Base-by-base conservation (phyloP, 148 eudicot species). In the Rhododendron mucronatum region DNA sequence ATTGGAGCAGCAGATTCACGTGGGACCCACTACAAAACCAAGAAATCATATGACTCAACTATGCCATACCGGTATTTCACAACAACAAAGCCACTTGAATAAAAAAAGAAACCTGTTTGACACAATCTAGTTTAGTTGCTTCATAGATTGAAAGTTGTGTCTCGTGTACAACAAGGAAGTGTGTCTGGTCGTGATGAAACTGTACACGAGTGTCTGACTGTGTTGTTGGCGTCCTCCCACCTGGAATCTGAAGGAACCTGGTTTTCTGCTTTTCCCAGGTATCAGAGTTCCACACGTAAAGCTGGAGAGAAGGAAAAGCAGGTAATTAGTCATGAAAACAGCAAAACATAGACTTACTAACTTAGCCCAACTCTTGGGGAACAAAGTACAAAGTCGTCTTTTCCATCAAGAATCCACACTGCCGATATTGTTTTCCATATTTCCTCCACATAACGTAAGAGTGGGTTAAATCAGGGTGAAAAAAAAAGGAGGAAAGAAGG, bases 61-160 rank as follows among this genome's bases (percentile, higher is more conserved):
- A 51, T 4, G 51, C 37, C 15, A 83, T 12, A 78, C 41, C 8
- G n/a, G n/a, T 57, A 14, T n/a, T 55, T 39, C 26, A 73, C 80
- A 44, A 77, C n/a, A 15, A 44, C 37, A 63, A 76, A 73, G 18
- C 8, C 44, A 48, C 1, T 82, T 9, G 2, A 61, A 48, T 37
- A 55, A 84, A 82, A 81, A 61, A 30, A 76, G 80, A 48, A 82
- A 94, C 99, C 95, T 95, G 96, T 85, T 93, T 95, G 21, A 92
- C 90, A 69, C 95, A 94, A 55, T 95, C 94, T 23, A 96, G 91
- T 86, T 94, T 95, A 76, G 91, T 91, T 82, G 99, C 89, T 85
- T 96, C 99, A 90, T 89, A 96, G 53, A 96, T 93, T 28, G 97
- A 98, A 85, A 96, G 90, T 83, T 95, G 99, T 48, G 98, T 93